Evolutionary conservation across 768 basidiomycete genomes (phyloP).

Genomic region (Mrakia frigida): DNA sequence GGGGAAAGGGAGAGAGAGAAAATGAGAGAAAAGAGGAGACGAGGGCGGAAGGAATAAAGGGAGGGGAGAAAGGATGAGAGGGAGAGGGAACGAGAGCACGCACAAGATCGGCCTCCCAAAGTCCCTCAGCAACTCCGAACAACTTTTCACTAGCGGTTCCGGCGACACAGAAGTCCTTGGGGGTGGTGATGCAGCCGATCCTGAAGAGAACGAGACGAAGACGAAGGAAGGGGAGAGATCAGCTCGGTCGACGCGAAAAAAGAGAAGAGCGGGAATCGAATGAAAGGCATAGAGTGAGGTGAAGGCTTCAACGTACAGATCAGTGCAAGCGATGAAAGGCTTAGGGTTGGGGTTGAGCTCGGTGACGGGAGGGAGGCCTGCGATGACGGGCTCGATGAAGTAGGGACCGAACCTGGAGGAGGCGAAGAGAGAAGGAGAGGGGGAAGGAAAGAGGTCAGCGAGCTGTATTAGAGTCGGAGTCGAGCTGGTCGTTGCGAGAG

Average conservation of each 20-base stretch:
- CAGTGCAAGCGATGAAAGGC: slow-evolving; percentile 92
- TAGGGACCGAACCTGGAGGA: slow-evolving; percentile 86
- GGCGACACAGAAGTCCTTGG: slow-evolving; percentile 83
- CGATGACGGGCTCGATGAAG: slow-evolving; percentile 94
- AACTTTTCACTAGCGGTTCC: slow-evolving; percentile 89
- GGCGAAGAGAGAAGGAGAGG: background rate
- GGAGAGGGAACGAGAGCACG: slow-evolving; percentile 25
- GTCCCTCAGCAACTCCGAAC: slow-evolving; percentile 93
- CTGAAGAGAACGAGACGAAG: slow-evolving; percentile 29
- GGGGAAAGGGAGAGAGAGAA: background rate
- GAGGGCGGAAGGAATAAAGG: background rate
- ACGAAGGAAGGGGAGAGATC: background rate
- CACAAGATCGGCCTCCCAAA: slow-evolving; percentile 92
- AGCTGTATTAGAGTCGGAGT: background rate
- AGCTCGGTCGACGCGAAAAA: background rate
- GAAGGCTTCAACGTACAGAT: slow-evolving; percentile 42
- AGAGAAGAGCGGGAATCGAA: background rate
- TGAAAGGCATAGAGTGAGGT: background rate
- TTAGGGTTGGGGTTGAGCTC: slow-evolving; percentile 56
- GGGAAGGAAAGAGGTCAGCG: background rate
- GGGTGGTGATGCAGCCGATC: slow-evolving; percentile 47
- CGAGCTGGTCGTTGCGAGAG: too few relatives aligned
- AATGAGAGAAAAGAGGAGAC: background rate
- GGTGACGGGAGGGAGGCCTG: slow-evolving; percentile 57
- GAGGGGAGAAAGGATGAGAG: too few relatives aligned